phyloP scores from a whole-genome alignment of 2,329 filamentous ascomycete species.

The Ceratocystis cacaofunesta region DNA sequence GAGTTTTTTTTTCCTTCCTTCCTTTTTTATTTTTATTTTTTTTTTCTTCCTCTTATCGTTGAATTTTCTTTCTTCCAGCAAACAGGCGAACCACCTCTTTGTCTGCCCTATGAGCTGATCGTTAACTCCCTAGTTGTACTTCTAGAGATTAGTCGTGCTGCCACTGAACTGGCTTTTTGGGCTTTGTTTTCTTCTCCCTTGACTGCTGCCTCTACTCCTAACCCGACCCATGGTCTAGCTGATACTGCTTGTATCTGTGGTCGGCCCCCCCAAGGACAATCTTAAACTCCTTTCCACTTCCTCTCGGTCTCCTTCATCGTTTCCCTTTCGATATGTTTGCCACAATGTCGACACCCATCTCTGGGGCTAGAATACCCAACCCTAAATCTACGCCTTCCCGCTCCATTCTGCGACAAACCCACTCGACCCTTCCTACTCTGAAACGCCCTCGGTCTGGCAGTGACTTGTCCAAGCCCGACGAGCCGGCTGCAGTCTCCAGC shows the following conservation, averaged over 20 bases:
- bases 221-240: neutral
- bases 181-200: neutral
- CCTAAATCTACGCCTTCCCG: slow-evolving; percentile 31
- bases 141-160: neutral
- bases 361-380: neutral
- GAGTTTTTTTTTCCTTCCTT: neutral
- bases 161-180: neutral
- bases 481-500: slow-evolving; percentile 26
- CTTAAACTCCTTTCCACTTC: neutral
- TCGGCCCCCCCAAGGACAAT: neutral
- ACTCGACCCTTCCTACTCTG: slow-evolving; percentile 9
- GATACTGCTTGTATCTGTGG: neutral
- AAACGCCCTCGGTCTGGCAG: slow-evolving; percentile 10
- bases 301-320: neutral
- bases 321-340: slow-evolving; percentile 7
- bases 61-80: neutral
- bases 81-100: neutral
- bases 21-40: neutral
- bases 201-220: neutral
- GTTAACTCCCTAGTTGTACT: too few relatives aligned
- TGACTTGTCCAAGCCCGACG: slow-evolving; percentile 27
- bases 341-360: neutral
- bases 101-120: too few relatives aligned
- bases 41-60: neutral
- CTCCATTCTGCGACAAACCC: slow-evolving; percentile 36